phyloP scores from a whole-genome alignment of 2,329 filamentous ascomycete genomes.

The Cryoendolithus antarcticus region DNA sequence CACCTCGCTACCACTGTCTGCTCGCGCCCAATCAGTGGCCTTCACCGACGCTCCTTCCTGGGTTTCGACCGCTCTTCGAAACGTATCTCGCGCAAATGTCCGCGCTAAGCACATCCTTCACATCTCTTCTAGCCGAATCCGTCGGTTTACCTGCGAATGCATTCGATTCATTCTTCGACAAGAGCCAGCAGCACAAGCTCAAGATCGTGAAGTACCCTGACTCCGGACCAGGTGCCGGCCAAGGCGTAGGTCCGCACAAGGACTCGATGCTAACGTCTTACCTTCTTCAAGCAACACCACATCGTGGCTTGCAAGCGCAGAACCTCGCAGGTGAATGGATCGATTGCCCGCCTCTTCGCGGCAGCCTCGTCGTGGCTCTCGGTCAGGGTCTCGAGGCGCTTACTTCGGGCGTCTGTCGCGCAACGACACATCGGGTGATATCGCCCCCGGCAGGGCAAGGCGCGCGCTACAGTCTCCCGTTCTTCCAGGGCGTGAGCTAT shows the following conservation, averaged over 20 bases:
- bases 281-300: slow-evolving; percentile 65
- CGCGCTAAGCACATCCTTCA: slow-evolving; percentile 59
- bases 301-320: slow-evolving; percentile 69
- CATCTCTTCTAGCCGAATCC: slow-evolving; percentile 71
- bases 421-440: slow-evolving; percentile 75
- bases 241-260: slow-evolving; percentile 66
- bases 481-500: slow-evolving; percentile 76
- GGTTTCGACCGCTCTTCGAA: slow-evolving; percentile 56
- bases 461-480: slow-evolving; percentile 67
- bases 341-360: slow-evolving; percentile 62
- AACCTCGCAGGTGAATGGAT: slow-evolving; percentile 70
- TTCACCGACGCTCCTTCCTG: slow-evolving; percentile 46
- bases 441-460: slow-evolving; percentile 58
- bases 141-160: slow-evolving; percentile 57
- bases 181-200: slow-evolving; percentile 64
- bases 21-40: slow-evolving; percentile 74
- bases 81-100: slow-evolving; percentile 71
- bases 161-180: slow-evolving; percentile 69
- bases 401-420: slow-evolving; percentile 67
- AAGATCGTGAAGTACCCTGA: slow-evolving; percentile 85
- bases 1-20: slow-evolving; percentile 63
- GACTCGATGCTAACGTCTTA: slow-evolving; percentile 76
- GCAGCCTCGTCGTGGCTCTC: slow-evolving; percentile 76
- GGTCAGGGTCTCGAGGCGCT: slow-evolving; percentile 79
- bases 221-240: slow-evolving; percentile 42